Evolutionary conservation across 768 basidiomycete species (phyloP).

Genomic region (Lenzites betulinus): DNA sequence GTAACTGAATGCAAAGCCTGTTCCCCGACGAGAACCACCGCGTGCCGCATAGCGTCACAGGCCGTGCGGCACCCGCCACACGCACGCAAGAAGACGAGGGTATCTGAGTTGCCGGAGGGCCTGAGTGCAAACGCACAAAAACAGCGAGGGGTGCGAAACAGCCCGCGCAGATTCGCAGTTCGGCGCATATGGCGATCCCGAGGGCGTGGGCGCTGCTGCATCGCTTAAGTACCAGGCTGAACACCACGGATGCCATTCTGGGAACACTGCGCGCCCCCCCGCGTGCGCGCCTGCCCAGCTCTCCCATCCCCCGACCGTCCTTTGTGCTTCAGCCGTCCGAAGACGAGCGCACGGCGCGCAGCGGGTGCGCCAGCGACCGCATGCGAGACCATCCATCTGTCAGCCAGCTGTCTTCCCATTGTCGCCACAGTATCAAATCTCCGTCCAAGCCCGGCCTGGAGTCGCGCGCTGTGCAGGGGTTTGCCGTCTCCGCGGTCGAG

Average conservation of each 20-base stretch:
- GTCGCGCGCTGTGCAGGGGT: slow-evolving; percentile 6
- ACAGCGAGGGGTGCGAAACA: slow-evolving; percentile 9
- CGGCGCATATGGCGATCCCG: slow-evolving; percentile 7
- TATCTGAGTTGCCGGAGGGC: slow-evolving; percentile 20
- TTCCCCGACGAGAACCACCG: slow-evolving; percentile 16
- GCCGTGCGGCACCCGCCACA: neutral
- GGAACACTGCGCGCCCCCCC: slow-evolving; percentile 2
- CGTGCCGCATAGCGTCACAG: slow-evolving; percentile 3
- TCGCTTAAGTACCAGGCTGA: slow-evolving; percentile 3
- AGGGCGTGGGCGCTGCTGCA: slow-evolving; percentile 6
- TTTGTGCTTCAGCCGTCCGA: neutral
- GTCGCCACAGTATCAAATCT: slow-evolving; percentile 18
- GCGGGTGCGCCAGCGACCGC: neutral
- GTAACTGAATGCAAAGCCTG: slow-evolving; percentile 11
- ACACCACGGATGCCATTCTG: slow-evolving; percentile 16
- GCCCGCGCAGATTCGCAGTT: slow-evolving; percentile 9
- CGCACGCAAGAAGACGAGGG: slow-evolving; percentile 4
- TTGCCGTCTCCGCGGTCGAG: slow-evolving; percentile 8
- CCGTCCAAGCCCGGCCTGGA: slow-evolving; percentile 8
- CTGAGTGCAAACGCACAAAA: slow-evolving; percentile 4
- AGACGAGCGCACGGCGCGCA: neutral
- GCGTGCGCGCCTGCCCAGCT: neutral
- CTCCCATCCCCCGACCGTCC: neutral
- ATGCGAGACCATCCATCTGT: slow-evolving; percentile 9
- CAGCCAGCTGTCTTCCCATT: slow-evolving; percentile 13